Percentiles rank a stretch among this genome's conserved stretches.
These are phyloP conservation scores for Closterium sp. DNA, from an alignment of 139 green algal genomes.

Conservation along the genomic window DNA sequence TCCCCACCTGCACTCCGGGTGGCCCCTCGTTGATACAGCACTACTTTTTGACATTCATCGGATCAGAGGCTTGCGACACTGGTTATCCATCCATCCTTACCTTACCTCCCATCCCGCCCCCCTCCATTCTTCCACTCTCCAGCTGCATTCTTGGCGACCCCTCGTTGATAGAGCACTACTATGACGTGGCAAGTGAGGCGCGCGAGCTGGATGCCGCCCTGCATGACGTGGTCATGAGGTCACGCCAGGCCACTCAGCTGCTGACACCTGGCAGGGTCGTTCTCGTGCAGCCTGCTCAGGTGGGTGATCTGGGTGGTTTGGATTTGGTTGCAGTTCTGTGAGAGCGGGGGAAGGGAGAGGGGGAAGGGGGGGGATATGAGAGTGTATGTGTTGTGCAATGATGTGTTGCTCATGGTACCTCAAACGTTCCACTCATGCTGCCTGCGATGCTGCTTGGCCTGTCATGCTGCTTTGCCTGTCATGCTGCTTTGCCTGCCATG, in stretches of 20 bases:
- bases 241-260: background rate
- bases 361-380: background rate
- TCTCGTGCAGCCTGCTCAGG: background rate
- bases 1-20: background rate
- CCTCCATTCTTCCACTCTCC: background rate
- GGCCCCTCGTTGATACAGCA: background rate
- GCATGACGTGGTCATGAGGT: background rate
- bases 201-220: background rate
- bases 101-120: background rate
- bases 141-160: constrained; percentile 35
- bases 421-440: too few relatives aligned
- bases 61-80: background rate
- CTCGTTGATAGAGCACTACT: constrained; percentile 22
- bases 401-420: too few relatives aligned
- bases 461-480: too few relatives aligned
- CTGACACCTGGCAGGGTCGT: constrained; percentile 9
- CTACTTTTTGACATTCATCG: too few relatives aligned
- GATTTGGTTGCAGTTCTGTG: background rate
- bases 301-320: background rate
- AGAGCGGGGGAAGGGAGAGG: background rate
- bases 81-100: background rate
- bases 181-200: constrained; percentile 11
- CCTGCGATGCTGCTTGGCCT: too few relatives aligned
- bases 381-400: too few relatives aligned
- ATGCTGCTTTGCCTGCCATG: too few relatives aligned